Percentiles rank a stretch among this genome's conserved stretches.
Evolutionary conservation across 2,329 filamentous ascomycete species (phyloP).

Genomic region (Sphaerulina musiva): DNA sequence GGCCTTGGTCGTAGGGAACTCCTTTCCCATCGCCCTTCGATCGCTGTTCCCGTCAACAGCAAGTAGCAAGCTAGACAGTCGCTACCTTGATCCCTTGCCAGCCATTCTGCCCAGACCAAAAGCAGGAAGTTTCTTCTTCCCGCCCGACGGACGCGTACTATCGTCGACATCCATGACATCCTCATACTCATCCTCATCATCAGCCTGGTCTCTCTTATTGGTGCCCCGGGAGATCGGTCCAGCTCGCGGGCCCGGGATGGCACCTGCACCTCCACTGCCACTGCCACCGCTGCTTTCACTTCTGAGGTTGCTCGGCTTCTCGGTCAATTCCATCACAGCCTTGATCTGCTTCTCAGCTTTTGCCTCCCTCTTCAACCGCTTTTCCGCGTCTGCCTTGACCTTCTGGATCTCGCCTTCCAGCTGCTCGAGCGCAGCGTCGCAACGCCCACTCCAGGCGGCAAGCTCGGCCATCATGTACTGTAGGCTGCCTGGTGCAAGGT

Average conservation of each 20-base stretch:
- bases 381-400: constrained; percentile 49
- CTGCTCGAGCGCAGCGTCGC: constrained; percentile 63
- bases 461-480: constrained; percentile 62
- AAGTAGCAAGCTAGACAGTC: neutral
- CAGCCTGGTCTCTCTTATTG: constrained; percentile 20
- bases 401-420: constrained; percentile 68
- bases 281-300: constrained; percentile 1
- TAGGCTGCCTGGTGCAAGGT: constrained; percentile 69
- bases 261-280: neutral
- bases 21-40: too few species aligned
- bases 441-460: constrained; percentile 70
- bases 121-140: constrained; percentile 17
- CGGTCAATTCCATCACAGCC: constrained; percentile 25
- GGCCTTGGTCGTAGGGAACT: too few species aligned
- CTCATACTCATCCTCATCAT: constrained; percentile 27
- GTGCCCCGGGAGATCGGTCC: constrained; percentile 14
- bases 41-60: too few species aligned
- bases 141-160: constrained; percentile 2
- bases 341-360: constrained; percentile 39
- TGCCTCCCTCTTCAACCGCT: constrained; percentile 38
- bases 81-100: constrained; percentile 9
- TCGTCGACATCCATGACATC: constrained; percentile 34
- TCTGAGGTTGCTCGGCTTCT: constrained; percentile 15
- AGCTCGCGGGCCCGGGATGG: constrained; percentile 4
- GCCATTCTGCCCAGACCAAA: constrained; percentile 2